Evolutionary conservation across 345 rosid species (phyloP).

Genomic region (Ailanthus altissimus): DNA sequence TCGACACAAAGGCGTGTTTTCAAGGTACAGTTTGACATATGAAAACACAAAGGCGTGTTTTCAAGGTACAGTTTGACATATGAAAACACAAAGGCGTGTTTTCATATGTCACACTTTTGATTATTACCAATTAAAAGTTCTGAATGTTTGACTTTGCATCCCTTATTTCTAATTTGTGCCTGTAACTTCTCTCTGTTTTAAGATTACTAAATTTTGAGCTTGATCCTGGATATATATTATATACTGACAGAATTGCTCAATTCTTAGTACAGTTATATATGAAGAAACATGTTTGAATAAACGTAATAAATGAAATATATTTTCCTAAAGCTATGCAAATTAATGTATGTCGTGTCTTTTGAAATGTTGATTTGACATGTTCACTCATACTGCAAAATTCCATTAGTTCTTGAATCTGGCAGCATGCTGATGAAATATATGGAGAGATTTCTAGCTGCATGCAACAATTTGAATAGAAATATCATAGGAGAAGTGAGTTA

Average conservation of each 20-base stretch:
- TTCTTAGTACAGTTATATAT: not conserved
- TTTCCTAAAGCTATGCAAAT: not conserved
- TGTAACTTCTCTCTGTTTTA: not conserved
- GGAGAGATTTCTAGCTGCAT: not conserved
- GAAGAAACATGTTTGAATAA: not conserved
- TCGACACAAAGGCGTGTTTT: constrained; percentile 90
- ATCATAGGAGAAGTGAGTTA: not conserved
- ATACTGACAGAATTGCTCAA: not conserved
- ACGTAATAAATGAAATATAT: not conserved
- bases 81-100: too few relatives aligned
- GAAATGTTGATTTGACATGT: not conserved
- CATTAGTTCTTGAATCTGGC: not conserved
- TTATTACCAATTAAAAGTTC: not conserved
- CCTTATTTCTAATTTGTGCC: not conserved
- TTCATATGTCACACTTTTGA: not conserved
- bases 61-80: too few relatives aligned
- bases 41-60: too few relatives aligned
- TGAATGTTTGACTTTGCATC: not conserved
- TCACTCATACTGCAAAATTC: not conserved
- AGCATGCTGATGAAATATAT: not conserved
- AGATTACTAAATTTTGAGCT: constrained; percentile 5
- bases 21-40: constrained; percentile 77
- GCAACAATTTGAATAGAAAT: not conserved
- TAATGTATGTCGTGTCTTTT: not conserved
- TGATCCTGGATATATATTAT: not conserved